A percentile compares a stretch with the other conserved stretches of the same genome.
These are phyloP conservation scores for Ceratocystis variospora DNA, from an alignment of 2,329 filamentous ascomycete species.

Conservation along the genomic window DNA sequence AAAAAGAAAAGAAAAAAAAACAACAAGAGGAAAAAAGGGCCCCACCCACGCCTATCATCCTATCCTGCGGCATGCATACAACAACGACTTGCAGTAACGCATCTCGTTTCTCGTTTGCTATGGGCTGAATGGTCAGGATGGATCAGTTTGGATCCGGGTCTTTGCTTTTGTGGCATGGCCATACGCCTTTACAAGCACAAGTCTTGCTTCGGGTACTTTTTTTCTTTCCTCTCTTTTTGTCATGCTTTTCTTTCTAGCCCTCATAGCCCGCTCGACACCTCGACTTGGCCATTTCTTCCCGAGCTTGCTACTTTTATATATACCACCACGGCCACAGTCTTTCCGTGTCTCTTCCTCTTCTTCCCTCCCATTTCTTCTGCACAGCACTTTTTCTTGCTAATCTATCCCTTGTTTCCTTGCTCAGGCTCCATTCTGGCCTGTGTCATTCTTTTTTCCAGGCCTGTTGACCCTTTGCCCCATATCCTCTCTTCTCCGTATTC, in stretches of 20 bases:
- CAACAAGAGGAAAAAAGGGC: neutral
- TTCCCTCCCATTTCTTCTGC: neutral
- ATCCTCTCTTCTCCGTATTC: neutral
- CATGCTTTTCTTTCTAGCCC: neutral
- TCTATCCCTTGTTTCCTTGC: neutral
- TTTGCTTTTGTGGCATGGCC: neutral
- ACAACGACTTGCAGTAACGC: neutral
- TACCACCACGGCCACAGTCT: neutral
- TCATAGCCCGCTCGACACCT: neutral
- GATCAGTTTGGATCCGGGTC: neutral
- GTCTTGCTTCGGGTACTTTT: constrained; percentile 4
- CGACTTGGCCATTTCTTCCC: neutral
- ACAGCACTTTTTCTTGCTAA: neutral
- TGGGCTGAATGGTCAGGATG: constrained; percentile 8
- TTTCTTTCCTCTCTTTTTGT: neutral
- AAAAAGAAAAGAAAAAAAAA: neutral
- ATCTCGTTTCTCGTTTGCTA: neutral
- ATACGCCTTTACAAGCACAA: constrained; percentile 2
- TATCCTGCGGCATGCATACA: neutral
- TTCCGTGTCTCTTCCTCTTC: neutral
- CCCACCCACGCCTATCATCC: neutral
- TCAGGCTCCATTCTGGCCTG: constrained; percentile 8
- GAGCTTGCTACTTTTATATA: neutral
- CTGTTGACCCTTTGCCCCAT: constrained; percentile 1
- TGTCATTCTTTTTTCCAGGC: neutral